phyloP scores from a whole-genome alignment of 352 stramenopile genomes.

The Phytopythium ostracodes region DNA sequence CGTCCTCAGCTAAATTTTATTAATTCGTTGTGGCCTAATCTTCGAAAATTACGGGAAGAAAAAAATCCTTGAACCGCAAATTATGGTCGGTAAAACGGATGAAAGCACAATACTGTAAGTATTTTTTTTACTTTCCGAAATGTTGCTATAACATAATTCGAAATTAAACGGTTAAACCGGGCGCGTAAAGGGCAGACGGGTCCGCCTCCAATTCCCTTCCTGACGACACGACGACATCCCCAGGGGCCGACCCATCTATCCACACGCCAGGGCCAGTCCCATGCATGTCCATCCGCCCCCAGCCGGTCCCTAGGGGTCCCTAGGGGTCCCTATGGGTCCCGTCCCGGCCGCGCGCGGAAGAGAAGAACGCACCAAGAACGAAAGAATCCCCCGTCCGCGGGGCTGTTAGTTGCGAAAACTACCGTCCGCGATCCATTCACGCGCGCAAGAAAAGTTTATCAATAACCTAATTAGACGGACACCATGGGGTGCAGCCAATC shows the following conservation, averaged over 20 bases:
- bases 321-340: too few relatives aligned
- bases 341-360: background rate
- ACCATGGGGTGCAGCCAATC: constrained; percentile 38
- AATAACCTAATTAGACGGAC: too few relatives aligned
- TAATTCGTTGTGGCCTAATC: too few relatives aligned
- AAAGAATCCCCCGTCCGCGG: background rate
- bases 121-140: too few relatives aligned
- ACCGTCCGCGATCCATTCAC: background rate
- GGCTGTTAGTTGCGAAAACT: background rate
- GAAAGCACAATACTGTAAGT: too few relatives aligned
- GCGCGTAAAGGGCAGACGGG: background rate
- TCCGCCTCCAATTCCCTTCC: background rate
- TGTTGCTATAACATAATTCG: too few relatives aligned
- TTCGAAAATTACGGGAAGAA: too few relatives aligned
- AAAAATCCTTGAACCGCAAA: too few relatives aligned
- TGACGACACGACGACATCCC: background rate
- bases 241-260: background rate
- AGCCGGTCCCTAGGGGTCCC: too few relatives aligned
- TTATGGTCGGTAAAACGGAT: too few relatives aligned
- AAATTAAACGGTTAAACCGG: too few relatives aligned
- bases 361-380: background rate
- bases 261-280: background rate
- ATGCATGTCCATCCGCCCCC: background rate
- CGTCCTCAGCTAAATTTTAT: too few relatives aligned
- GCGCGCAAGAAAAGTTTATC: background rate